phyloP scores from a whole-genome alignment of 2,329 filamentous ascomycete genomes.

The Sclerotinia borealis region DNA sequence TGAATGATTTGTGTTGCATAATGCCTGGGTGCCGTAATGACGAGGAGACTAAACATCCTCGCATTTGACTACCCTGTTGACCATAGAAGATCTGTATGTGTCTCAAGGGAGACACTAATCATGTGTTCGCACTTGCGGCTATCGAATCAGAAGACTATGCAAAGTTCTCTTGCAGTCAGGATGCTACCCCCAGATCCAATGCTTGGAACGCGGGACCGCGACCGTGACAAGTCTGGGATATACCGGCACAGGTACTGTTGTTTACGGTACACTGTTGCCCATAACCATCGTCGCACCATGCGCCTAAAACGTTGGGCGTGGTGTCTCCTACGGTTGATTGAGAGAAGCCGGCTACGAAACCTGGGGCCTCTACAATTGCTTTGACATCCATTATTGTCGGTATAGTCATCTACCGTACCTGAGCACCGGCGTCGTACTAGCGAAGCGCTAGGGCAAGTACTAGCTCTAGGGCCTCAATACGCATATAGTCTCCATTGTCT shows the following conservation, averaged over 20 bases:
- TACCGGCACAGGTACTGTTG: constrained; percentile 68
- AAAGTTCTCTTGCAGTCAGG: neutral
- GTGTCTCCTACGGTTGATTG: constrained; percentile 90
- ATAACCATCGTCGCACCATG: constrained; percentile 82
- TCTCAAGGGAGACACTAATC: neutral
- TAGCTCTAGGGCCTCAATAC: too few species aligned
- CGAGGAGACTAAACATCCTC: neutral
- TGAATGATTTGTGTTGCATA: neutral
- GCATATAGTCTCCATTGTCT: too few species aligned
- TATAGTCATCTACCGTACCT: too few species aligned
- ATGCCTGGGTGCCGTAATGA: neutral
- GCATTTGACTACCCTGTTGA: neutral
- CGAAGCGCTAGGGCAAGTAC: too few species aligned
- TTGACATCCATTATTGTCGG: too few species aligned
- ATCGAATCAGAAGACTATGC: neutral
- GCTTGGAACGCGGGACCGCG: constrained; percentile 63
- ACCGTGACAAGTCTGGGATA: constrained; percentile 58
- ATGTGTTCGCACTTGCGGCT: neutral
- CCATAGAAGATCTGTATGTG: neutral
- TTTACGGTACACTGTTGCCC: constrained; percentile 65
- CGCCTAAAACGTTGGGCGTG: constrained; percentile 77
- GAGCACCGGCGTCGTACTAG: too few species aligned
- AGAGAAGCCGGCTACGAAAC: constrained; percentile 85
- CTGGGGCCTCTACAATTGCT: too few species aligned
- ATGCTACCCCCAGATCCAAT: constrained; percentile 54